Conservation (phyloP, 2,329 filamentous ascomycete genomes). For the Colletotrichum euphorbiae region DNA sequence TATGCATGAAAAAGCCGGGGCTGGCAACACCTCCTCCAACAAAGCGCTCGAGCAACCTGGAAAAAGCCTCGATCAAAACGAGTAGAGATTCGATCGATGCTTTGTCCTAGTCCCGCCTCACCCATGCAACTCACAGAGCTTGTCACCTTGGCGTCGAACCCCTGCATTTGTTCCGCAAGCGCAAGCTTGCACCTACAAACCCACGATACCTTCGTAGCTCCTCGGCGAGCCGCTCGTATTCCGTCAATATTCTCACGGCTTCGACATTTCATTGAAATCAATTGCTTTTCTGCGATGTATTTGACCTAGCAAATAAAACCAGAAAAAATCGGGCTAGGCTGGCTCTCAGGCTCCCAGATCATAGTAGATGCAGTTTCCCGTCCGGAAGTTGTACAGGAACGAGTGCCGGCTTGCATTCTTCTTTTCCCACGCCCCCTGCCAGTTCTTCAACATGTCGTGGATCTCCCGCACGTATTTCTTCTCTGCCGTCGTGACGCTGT, state of each 20-base stretch:
- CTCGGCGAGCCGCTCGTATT: neutral
- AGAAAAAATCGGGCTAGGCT: neutral
- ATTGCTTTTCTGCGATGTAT: neutral
- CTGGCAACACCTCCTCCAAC: neutral
- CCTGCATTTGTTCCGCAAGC: neutral
- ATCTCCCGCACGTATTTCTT: conserved; percentile 86
- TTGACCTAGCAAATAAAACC: too few species aligned
- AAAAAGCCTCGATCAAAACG: conserved; percentile 17
- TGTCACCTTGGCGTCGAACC: conserved; percentile 17
- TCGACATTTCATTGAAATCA: neutral
- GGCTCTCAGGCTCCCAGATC: conserved; percentile 68
- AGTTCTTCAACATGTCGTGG: conserved; percentile 78
- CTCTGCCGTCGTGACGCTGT: conserved; percentile 80
- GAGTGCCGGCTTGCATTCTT: conserved; percentile 73
- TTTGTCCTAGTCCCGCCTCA: conserved; percentile 23
- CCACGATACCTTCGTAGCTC: neutral
- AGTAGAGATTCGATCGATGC: conserved; percentile 18
- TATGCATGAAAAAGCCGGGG: conserved; percentile 22
- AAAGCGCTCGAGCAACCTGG: conserved; percentile 21
- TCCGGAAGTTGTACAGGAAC: conserved; percentile 93
- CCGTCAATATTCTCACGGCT: neutral
- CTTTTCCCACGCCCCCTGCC: conserved; percentile 67
- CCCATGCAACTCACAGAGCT: conserved; percentile 19
- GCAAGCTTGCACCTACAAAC: neutral
- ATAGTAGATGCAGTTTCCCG: conserved; percentile 86